Evolutionary conservation across 208 protist species (phyloP).

Genomic region (Herpetomonas samuelpessoai): DNA sequence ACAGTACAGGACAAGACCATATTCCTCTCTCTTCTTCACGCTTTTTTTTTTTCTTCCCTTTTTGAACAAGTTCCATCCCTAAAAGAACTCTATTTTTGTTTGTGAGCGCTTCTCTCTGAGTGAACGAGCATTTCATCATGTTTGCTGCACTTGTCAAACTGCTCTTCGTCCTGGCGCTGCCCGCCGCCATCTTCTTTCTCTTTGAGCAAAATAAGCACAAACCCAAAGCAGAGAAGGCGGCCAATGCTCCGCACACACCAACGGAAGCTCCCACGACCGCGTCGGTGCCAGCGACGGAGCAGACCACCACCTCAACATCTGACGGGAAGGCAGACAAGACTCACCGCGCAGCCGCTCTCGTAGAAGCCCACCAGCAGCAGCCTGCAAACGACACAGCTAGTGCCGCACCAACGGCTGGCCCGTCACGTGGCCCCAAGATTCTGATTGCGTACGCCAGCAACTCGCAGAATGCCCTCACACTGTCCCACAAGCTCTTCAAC

Average conservation of each 20-base stretch:
- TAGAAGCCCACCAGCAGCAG: not conserved
- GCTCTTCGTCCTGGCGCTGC: not conserved
- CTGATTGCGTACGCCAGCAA: slow-evolving; percentile 55
- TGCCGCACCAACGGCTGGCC: not conserved
- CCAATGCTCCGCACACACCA: not conserved
- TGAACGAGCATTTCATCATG: not conserved
- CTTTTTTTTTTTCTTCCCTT: not conserved
- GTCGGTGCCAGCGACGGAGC: not conserved
- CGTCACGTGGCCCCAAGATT: slow-evolving; percentile 19
- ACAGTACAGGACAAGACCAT: not conserved
- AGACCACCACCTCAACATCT: slow-evolving; percentile 3
- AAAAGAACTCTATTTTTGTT: too few species aligned
- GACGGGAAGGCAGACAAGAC: not conserved
- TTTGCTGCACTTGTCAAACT: not conserved
- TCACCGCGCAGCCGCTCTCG: not conserved
- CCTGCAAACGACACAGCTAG: not conserved
- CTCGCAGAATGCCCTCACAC: slow-evolving; percentile 27
- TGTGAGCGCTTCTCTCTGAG: too few species aligned
- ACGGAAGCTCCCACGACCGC: not conserved
- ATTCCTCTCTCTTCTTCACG: slow-evolving; percentile 1
- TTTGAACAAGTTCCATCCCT: not conserved
- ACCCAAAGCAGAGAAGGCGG: not conserved
- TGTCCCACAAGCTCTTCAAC: slow-evolving; percentile 52
- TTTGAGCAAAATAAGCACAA: not conserved
- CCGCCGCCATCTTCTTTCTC: not conserved